Conservation (phyloP, 805 yeast species). For the Starmerella vaccinii region DNA sequence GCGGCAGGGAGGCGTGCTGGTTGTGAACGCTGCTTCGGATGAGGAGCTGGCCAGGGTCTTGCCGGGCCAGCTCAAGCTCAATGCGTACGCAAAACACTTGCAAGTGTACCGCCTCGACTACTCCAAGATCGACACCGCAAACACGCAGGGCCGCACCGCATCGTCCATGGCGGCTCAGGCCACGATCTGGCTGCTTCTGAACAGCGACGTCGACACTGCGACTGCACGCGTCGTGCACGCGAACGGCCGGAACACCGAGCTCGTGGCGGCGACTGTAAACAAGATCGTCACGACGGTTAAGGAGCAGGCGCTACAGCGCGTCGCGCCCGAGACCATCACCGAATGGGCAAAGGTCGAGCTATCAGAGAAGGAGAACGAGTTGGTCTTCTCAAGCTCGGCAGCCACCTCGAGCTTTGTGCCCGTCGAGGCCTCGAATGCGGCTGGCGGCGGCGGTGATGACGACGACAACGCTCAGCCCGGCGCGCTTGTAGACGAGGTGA, state of each 20-base stretch:
- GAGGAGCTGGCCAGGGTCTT: conserved; percentile 44
- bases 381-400: conserved; percentile 10
- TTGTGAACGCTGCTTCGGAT: conserved; percentile 35
- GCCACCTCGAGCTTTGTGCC: conserved; percentile 24
- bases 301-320: conserved; percentile 27
- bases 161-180: conserved; percentile 69
- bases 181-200: conserved; percentile 66
- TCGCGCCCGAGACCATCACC: conserved; percentile 32
- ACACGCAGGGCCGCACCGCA: conserved; percentile 61
- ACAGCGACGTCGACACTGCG: conserved; percentile 53
- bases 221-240: conserved; percentile 72
- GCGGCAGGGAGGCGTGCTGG: conserved; percentile 44
- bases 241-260: conserved; percentile 72
- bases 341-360: conserved; percentile 30
- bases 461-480: conserved; percentile 27
- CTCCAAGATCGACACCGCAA: conserved; percentile 47
- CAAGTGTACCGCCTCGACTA: conserved; percentile 52
- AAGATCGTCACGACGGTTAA: conserved; percentile 28
- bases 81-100: conserved; percentile 44
- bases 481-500: conserved; percentile 42
- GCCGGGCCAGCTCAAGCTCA: conserved; percentile 43
- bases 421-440: not conserved
- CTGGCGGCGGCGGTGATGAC: not conserved
- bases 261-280: conserved; percentile 47
- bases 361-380: conserved; percentile 14